Base-by-base conservation (phyloP, 116 monocot species). In the Dioscorea cayenensis region DNA sequence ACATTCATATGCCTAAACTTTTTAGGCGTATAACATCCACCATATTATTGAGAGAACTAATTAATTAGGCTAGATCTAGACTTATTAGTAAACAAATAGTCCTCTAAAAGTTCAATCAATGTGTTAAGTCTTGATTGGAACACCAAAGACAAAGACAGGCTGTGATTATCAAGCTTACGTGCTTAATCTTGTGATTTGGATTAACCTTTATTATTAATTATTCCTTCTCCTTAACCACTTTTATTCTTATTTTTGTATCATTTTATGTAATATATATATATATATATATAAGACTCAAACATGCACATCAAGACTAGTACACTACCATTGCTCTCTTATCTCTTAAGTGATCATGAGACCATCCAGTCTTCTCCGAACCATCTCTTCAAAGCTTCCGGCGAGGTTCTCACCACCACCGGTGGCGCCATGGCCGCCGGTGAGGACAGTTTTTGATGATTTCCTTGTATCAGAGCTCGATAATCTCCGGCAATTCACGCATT, bases 391-490 rank as follows among this genome's bases (percentile, higher is more conserved):
- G 43, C 64, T 85, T 27, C 75, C 74, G 9, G 18, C 72, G 18
- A 49, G 69, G 58, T 69, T 72, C 58, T 66, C 74, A 3, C 51
- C 75, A 4, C 63, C 81, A 7, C 65, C 78, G 23, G 72, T 85
- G 49, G 63, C 78, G 2, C 85, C 85, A 3, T 85, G 85, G 52
- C 85, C 81, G 19, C 85, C 78, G 13, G 73, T 67, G 13, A 81
- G 85, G 20, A 60, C 81, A 21, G 67, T 64, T 58, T 79, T 81
- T 71, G 85, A 81, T 72, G 68, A 59, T 9, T 85, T 81, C 78
- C 76, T 85, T 43, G 61, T 75, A 13, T 58, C 78, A 2, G 85
- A 85, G 78, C 75, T 85, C 49, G 66, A 85, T 48, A 66, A 79
- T 0, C 78, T 85, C 55, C 78, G 78, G 10, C 8, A 32, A 51